phyloP scores from a whole-genome alignment of 2,329 filamentous ascomycete species.

The Aspergillus puulaauensis region DNA sequence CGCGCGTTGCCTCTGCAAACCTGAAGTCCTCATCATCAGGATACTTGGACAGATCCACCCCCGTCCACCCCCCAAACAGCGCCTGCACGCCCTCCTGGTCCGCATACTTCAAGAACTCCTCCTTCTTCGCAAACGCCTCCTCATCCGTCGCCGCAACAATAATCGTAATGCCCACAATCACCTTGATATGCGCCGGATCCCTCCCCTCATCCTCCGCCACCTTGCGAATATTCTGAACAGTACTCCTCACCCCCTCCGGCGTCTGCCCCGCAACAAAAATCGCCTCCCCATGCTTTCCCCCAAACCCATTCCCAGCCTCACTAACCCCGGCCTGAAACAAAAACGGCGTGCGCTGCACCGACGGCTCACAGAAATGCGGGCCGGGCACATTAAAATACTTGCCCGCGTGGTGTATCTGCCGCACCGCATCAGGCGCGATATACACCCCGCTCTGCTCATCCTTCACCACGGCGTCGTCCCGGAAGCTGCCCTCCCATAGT shows the following conservation, averaged over 20 bases:
- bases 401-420: slow-evolving; percentile 40
- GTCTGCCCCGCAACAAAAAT: slow-evolving; percentile 50
- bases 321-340: slow-evolving; percentile 50
- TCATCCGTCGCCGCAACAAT: slow-evolving; percentile 48
- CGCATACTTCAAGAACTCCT: slow-evolving; percentile 43
- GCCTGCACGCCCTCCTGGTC: slow-evolving; percentile 46
- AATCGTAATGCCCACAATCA: slow-evolving; percentile 46
- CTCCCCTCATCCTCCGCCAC: slow-evolving; percentile 41
- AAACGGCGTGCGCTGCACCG: slow-evolving; percentile 49
- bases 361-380: slow-evolving; percentile 47
- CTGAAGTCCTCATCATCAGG: slow-evolving; percentile 48
- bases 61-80: slow-evolving; percentile 50
- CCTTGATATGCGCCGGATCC: slow-evolving; percentile 42
- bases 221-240: slow-evolving; percentile 43
- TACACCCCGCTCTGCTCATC: slow-evolving; percentile 25
- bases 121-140: slow-evolving; percentile 44
- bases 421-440: slow-evolving; percentile 34
- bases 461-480: slow-evolving; percentile 37
- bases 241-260: slow-evolving; percentile 41
- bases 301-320: slow-evolving; percentile 47
- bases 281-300: slow-evolving; percentile 45
- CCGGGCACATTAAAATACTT: slow-evolving; percentile 46
- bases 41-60: slow-evolving; percentile 45
- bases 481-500: slow-evolving; percentile 56
- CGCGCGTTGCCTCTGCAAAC: slow-evolving; percentile 42